Base-by-base conservation (phyloP, 2,329 filamentous ascomycete genomes). In the Corynespora cassiicola region DNA sequence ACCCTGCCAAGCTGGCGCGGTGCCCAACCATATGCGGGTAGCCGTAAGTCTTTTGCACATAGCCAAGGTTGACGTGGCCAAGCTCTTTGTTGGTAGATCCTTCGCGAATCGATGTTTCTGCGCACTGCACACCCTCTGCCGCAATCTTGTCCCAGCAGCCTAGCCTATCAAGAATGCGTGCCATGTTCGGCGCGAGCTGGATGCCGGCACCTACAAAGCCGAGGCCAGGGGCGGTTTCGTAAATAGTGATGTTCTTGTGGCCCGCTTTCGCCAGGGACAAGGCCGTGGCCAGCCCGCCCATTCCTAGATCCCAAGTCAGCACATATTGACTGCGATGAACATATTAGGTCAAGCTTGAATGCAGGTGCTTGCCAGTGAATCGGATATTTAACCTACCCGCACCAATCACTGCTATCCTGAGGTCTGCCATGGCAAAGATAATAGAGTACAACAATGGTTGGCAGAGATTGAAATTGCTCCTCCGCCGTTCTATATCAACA, bases 131-230 rank as follows among this genome's bases (percentile, higher is more conserved):
- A 3, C 86, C 86, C 62, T 90, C 86, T 23, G 74, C 77, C 47
- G 81, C 81, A 46, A 94, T 88, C 11, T 77, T 75, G 12, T 77
- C 70, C 87, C 88, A 92, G 42, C 86, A 86, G 7, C 85, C 88
- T 24, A 91, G 71, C 10, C 77, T 74, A 58, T 89, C 84, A 9
- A 94, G 76, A 7, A 94, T 86, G 2, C 87, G 80, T 3, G 85
- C 84, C 78, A 92, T 87, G 52, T 94, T 95, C 0, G 88, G 88
- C 0, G 88, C 87, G 41, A 92, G 76, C 63, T 95, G 89, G 50
- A 94, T 92, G 5, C 89, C 89, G 1, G 89, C 89, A 16, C 89
- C 89, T 1, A 92, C 87, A 55, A 92, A 92, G 5, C 88, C 88
- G 4, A 92, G 76, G 50, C 82, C 80, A 4, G 84, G 80, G 0